Base-by-base conservation (phyloP, 2,329 filamentous ascomycete species). In the Aspergillus fumigatus region DNA sequence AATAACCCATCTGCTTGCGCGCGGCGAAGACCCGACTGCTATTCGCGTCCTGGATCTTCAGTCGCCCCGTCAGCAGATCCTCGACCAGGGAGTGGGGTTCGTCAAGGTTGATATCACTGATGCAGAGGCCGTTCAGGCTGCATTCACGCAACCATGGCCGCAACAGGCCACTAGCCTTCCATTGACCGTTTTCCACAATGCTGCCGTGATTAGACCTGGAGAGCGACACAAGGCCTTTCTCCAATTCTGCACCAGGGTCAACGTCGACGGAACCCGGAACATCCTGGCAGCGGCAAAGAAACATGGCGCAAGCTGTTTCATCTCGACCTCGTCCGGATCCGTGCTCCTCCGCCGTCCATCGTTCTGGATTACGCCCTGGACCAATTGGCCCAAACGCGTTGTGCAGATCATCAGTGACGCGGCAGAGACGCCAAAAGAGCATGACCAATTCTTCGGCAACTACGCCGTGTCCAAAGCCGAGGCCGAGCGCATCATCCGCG, bases 171-270 rank as follows among this genome's bases (percentile, higher is more conserved):
- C 76, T 4, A 49, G 67, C 4, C 71, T 79, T 3, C 81, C 82
- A 1, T 68, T 85, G 25, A 84, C 82, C 1, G 82, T 85, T 14
- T 83, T 82, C 63, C 82, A 85, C 69, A 84, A 79, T 0, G 82
- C 82, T 2, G 82, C 82, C 1, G 73, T 78, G 4, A 84, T 85
- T 56, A 73, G 80, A 10, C 76, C 80, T 0, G 75, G 73, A 17
- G 82, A 84, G 54, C 77, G 82, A 6, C 73, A 75, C 51, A 63
- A 66, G 48, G 67, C 73, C 32, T 71, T 80, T 32, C 81, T 84
- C 59, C 66, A 72, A 25, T 75, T 77, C 26, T 75, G 75, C 53
- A 73, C 73, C 50, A 68, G 72, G 19, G 80, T 84, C 53, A 85
- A 85, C 58, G 73, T 83, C 25, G 66, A 63, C 8, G 82, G 82